Conservation (phyloP, 140 eudicot species). For the Oenanthe javanica region DNA sequence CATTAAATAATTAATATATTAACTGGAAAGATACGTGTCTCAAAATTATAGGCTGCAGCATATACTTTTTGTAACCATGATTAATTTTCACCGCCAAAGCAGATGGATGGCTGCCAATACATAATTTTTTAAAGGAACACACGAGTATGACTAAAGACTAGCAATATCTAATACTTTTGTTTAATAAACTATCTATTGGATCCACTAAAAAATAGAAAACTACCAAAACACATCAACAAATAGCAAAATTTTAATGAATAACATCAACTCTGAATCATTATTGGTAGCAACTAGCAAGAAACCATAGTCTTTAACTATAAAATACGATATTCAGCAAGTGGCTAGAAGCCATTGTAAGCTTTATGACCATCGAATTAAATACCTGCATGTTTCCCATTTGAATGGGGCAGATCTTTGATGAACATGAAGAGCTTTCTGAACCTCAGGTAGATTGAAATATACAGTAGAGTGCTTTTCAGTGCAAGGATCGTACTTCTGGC, state of each 20-base stretch:
- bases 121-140: background rate
- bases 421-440: slow-evolving; percentile 80
- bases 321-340: background rate
- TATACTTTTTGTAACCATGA: background rate
- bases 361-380: background rate
- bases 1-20: background rate
- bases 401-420: slow-evolving; percentile 24
- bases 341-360: background rate
- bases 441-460: slow-evolving; percentile 86
- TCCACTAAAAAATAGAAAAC: background rate
- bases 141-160: background rate
- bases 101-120: background rate
- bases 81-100: background rate
- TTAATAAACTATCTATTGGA: background rate
- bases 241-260: background rate
- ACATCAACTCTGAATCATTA: background rate
- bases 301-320: background rate
- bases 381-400: slow-evolving; percentile 71
- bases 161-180: background rate
- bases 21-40: background rate
- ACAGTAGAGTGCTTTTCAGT: slow-evolving; percentile 54
- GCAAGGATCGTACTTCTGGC: slow-evolving; percentile 89
- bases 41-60: slow-evolving; percentile 2
- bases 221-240: background rate
- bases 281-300: background rate